A percentile compares a stretch with the other conserved stretches of the same genome.
Evolutionary conservation across 345 rosid genomes (phyloP).

Genomic region (Dipteronia sinensis): DNA sequence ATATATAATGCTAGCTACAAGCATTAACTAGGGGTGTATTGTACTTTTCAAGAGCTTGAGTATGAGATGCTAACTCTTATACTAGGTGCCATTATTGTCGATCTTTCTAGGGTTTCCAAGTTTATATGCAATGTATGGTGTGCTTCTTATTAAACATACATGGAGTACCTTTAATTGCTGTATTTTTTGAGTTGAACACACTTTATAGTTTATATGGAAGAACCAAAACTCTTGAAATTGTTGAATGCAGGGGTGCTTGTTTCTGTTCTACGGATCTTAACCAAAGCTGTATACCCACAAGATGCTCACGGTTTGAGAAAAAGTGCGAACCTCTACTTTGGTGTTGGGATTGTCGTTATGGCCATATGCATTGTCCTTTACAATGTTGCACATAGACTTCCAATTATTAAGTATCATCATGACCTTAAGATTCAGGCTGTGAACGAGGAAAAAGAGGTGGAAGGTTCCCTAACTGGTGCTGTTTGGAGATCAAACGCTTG

Average conservation of each 20-base stretch:
- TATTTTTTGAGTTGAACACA: neutral
- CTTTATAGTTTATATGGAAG: neutral
- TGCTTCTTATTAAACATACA: neutral
- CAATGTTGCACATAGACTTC: constrained; percentile 76
- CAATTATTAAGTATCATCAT: constrained; percentile 72
- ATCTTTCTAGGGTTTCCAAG: neutral
- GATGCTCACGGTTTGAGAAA: constrained; percentile 69
- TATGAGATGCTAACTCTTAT: neutral
- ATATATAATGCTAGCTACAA: neutral
- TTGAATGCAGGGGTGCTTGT: constrained; percentile 82
- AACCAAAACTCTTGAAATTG: constrained; percentile 5
- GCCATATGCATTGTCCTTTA: constrained; percentile 62
- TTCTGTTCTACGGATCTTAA: constrained; percentile 71
- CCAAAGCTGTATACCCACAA: constrained; percentile 80
- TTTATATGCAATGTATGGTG: neutral
- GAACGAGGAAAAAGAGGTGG: constrained; percentile 50
- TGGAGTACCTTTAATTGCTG: neutral
- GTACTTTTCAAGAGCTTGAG: neutral
- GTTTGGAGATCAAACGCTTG: constrained; percentile 67
- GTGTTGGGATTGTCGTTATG: constrained; percentile 74
- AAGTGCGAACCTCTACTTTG: constrained; percentile 81
- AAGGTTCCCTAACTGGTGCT: constrained; percentile 52
- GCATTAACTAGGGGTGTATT: neutral
- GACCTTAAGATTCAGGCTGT: constrained; percentile 60
- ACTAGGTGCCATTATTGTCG: neutral